These are phyloP conservation scores for Globisporangium carolinianum DNA, from an alignment of 352 stramenopile genomes.

Conservation along the genomic window DNA sequence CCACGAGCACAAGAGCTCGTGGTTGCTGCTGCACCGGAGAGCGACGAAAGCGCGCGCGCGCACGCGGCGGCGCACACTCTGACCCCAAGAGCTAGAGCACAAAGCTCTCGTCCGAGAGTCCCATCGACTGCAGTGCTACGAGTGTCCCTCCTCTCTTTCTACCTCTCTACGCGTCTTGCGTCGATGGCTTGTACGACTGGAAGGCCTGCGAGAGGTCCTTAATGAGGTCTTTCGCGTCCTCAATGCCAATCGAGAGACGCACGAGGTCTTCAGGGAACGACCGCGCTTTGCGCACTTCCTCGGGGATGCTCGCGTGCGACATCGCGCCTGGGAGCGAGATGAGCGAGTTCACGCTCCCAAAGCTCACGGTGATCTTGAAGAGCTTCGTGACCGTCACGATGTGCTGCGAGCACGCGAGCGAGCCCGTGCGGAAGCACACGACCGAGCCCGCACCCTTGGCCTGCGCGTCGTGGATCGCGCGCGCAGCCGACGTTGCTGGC, in stretches of 20 bases:
- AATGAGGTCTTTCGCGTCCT: constrained; percentile 92
- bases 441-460: constrained; percentile 82
- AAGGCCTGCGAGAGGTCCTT: constrained; percentile 90
- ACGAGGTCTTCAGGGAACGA: constrained; percentile 93
- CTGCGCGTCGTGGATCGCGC: constrained; percentile 84
- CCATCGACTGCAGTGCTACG: constrained; percentile 2
- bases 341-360: constrained; percentile 90
- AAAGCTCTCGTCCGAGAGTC: constrained; percentile 12
- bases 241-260: constrained; percentile 92
- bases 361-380: constrained; percentile 93
- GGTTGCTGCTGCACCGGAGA: constrained; percentile 5
- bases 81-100: constrained; percentile 12
- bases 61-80: constrained; percentile 6
- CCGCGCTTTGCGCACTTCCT: constrained; percentile 86
- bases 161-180: background rate
- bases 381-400: constrained; percentile 89
- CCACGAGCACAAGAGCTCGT: background rate
- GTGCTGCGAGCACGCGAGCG: constrained; percentile 83
- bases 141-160: background rate
- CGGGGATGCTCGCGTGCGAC: constrained; percentile 93
- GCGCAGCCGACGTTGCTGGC: constrained; percentile 47
- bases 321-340: constrained; percentile 91
- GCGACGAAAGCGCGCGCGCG: constrained; percentile 10
- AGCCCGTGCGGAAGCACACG: constrained; percentile 87
- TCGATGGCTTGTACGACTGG: constrained; percentile 37